These are phyloP conservation scores for Candida tropicalis DNA, from an alignment of 1,139 yeast genomes.

Conservation along the genomic window DNA sequence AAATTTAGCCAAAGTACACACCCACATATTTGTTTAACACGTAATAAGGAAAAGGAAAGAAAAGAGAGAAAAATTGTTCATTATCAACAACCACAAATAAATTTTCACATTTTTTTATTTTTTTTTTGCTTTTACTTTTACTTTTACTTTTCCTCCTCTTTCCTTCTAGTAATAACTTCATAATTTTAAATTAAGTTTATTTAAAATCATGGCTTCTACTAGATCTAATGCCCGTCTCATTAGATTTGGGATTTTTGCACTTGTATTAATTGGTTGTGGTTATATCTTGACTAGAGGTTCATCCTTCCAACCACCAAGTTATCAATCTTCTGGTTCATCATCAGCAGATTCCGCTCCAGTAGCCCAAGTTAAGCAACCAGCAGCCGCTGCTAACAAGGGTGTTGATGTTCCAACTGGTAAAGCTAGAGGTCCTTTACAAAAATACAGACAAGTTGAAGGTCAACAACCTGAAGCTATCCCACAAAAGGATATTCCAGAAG, in stretches of 20 bases:
- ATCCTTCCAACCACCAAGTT: conserved; percentile 35
- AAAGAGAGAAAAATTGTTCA: too few species aligned
- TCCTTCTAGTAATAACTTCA: not conserved
- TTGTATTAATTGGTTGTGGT: conserved; percentile 58
- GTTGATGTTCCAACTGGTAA: conserved; percentile 12
- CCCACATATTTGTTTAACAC: too few species aligned
- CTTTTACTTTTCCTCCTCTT: not conserved
- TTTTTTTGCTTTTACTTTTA: too few species aligned
- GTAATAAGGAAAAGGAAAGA: too few species aligned
- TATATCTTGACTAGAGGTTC: conserved; percentile 64
- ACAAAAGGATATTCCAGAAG: conserved; percentile 15
- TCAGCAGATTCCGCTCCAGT: conserved; percentile 13
- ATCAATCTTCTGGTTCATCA: conserved; percentile 10
- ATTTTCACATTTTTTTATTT: not conserved
- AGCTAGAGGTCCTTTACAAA: conserved; percentile 13
- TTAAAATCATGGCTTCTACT: conserved; percentile 32
- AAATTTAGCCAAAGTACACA: too few species aligned
- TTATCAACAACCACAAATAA: too few species aligned
- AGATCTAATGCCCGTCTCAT: conserved; percentile 65
- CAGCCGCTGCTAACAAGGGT: conserved; percentile 13
- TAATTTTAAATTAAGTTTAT: not conserved
- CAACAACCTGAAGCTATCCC: conserved; percentile 15
- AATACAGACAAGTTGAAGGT: conserved; percentile 14
- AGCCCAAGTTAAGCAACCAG: conserved; percentile 7
- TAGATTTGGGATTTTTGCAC: conserved; percentile 63